Evolutionary conservation across 352 stramenopile species (phyloP).

Genomic region (Pythium phragmiticola): DNA sequence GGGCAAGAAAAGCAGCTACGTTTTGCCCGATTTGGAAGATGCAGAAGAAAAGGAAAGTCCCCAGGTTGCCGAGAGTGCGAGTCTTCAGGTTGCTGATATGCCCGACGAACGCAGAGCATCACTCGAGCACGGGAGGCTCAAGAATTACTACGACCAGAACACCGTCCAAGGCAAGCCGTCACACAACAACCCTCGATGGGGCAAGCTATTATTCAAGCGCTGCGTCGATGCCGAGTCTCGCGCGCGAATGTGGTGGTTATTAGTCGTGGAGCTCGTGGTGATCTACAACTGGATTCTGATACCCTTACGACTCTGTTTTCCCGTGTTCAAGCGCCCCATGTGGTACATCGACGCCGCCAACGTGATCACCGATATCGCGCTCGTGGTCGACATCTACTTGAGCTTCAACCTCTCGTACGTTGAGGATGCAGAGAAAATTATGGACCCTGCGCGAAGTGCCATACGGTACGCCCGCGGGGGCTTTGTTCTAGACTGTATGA

Average conservation of each 20-base stretch:
- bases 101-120: not conserved
- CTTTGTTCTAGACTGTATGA: constrained; percentile 42
- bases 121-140: constrained; percentile 12
- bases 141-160: constrained; percentile 27
- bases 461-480: constrained; percentile 32
- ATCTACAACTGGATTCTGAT: constrained; percentile 63
- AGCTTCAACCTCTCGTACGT: constrained; percentile 59
- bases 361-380: constrained; percentile 34
- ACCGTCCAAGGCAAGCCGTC: not conserved
- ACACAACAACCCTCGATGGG: not conserved
- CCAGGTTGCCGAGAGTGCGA: not conserved
- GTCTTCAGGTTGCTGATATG: not conserved
- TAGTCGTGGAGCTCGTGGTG: constrained; percentile 31
- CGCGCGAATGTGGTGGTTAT: constrained; percentile 48
- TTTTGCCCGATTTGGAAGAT: constrained; percentile 16
- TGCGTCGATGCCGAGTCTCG: constrained; percentile 55
- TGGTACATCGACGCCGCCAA: constrained; percentile 41
- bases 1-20: constrained; percentile 22
- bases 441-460: constrained; percentile 35
- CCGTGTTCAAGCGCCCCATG: constrained; percentile 26
- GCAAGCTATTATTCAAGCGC: constrained; percentile 19
- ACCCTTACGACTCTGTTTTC: constrained; percentile 42
- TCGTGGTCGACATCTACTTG: constrained; percentile 50
- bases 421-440: constrained; percentile 60
- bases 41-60: not conserved